A percentile compares a stretch with the other conserved stretches of the same genome.
These are phyloP conservation scores for Pseudomicrostroma phylloplanum DNA, from an alignment of 1,284 basidiomycete genomes.

Conservation along the genomic window DNA sequence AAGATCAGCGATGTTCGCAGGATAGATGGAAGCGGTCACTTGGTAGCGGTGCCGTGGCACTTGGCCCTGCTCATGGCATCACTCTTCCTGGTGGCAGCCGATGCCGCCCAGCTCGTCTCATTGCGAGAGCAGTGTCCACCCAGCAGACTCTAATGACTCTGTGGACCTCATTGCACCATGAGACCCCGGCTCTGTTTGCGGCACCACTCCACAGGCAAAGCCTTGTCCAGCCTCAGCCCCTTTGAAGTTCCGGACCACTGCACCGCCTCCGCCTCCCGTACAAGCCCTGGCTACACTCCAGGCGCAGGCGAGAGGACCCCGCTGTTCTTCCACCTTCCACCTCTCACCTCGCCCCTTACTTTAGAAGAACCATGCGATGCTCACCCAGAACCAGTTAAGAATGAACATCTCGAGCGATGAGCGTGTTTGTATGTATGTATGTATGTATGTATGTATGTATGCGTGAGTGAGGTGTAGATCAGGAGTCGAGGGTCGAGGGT, in stretches of 20 bases:
- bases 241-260: not conserved
- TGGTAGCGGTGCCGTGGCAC: not conserved
- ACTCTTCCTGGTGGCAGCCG: not conserved
- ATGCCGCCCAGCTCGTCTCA: not conserved
- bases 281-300: not conserved
- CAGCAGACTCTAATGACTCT: too few species aligned
- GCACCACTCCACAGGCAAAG: too few species aligned
- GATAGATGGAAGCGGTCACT: not conserved
- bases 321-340: not conserved
- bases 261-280: not conserved
- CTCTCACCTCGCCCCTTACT: not conserved
- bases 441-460: not conserved
- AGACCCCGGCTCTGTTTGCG: too few species aligned
- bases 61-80: slow-evolving; percentile 2
- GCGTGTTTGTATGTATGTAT: not conserved
- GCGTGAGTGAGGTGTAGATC: too few species aligned
- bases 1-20: not conserved
- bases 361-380: slow-evolving; percentile 14
- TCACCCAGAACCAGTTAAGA: slow-evolving; percentile 51
- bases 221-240: not conserved
- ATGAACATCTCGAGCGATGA: slow-evolving; percentile 36
- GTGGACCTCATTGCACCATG: too few species aligned
- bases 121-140: too few species aligned
- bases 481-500: too few species aligned
- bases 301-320: not conserved